phyloP scores from a whole-genome alignment of 768 basidiomycete genomes.

The Tulasnella sp. region DNA sequence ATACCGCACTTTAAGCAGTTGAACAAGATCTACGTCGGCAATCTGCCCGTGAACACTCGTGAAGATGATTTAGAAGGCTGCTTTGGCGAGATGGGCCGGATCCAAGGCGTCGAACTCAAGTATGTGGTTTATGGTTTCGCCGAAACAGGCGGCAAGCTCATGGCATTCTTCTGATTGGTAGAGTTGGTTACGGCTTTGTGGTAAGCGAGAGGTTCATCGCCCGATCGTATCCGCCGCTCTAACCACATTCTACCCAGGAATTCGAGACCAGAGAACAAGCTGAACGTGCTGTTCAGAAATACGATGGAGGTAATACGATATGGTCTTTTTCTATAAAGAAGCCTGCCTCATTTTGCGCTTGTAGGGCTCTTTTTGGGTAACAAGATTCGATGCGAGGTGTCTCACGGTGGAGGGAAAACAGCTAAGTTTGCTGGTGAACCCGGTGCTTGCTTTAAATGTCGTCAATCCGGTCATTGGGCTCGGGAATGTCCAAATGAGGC shows the following conservation, averaged over 20 bases:
- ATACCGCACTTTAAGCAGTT: constrained; percentile 52
- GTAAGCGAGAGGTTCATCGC: constrained; percentile 47
- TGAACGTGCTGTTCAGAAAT: constrained; percentile 81
- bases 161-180: constrained; percentile 35
- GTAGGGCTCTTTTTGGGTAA: constrained; percentile 83
- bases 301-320: constrained; percentile 52
- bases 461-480: constrained; percentile 83
- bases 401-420: constrained; percentile 76
- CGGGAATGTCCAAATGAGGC: constrained; percentile 39
- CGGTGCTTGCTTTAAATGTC: constrained; percentile 84
- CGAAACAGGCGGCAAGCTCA: not conserved
- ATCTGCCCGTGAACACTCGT: constrained; percentile 80
- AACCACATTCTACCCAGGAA: constrained; percentile 49
- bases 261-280: constrained; percentile 77
- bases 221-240: not conserved
- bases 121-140: constrained; percentile 40
- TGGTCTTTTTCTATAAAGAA: not conserved
- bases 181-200: constrained; percentile 86
- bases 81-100: constrained; percentile 78
- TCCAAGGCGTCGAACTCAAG: constrained; percentile 78
- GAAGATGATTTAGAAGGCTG: constrained; percentile 80
- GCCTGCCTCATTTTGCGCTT: not conserved
- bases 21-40: constrained; percentile 91
- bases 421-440: constrained; percentile 81
- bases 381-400: constrained; percentile 82